phyloP scores from a whole-genome alignment of 805 yeast species.

The Trichomonascus vanleenenianus region DNA sequence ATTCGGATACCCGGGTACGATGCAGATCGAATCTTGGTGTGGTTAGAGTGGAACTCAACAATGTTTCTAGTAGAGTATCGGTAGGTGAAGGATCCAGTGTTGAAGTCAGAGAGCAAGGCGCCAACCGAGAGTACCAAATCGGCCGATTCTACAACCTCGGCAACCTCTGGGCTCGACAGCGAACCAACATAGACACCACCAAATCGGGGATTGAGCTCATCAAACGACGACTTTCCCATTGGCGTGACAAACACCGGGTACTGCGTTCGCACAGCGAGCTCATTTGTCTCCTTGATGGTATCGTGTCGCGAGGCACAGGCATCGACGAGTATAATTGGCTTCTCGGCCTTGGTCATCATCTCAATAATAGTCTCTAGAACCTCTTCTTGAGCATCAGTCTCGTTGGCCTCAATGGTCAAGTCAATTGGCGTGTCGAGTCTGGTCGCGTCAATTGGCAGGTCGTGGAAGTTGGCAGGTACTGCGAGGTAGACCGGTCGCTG shows the following conservation, averaged over 20 bases:
- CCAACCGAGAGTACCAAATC: constrained; percentile 76
- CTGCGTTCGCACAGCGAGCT: constrained; percentile 57
- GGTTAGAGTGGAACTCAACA: constrained; percentile 49
- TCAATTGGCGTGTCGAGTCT: constrained; percentile 59
- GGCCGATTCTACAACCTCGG: constrained; percentile 61
- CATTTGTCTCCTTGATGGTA: constrained; percentile 53
- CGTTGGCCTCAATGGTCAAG: constrained; percentile 49
- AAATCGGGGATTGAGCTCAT: constrained; percentile 64
- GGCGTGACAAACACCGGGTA: constrained; percentile 84
- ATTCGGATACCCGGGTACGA: constrained; percentile 47
- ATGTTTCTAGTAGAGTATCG: constrained; percentile 46
- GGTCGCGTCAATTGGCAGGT: constrained; percentile 48
- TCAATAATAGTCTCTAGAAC: constrained; percentile 46
- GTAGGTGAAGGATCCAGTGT: constrained; percentile 73
- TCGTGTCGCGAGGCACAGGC: constrained; percentile 81
- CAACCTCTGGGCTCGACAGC: constrained; percentile 65
- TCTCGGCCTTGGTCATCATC: constrained; percentile 48
- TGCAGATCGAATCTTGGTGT: constrained; percentile 44
- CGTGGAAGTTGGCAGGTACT: constrained; percentile 74
- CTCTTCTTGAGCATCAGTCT: constrained; percentile 54
- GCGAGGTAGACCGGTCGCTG: constrained; percentile 83
- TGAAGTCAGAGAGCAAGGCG: constrained; percentile 78
- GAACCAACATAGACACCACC: constrained; percentile 85
- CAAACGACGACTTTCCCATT: constrained; percentile 78
- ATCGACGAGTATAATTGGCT: constrained; percentile 74